Evolutionary conservation across 83 land plant genomes (phyloP), one percentile per base, ranked within the genome.

Genomic region (Thuja plicata): DNA sequence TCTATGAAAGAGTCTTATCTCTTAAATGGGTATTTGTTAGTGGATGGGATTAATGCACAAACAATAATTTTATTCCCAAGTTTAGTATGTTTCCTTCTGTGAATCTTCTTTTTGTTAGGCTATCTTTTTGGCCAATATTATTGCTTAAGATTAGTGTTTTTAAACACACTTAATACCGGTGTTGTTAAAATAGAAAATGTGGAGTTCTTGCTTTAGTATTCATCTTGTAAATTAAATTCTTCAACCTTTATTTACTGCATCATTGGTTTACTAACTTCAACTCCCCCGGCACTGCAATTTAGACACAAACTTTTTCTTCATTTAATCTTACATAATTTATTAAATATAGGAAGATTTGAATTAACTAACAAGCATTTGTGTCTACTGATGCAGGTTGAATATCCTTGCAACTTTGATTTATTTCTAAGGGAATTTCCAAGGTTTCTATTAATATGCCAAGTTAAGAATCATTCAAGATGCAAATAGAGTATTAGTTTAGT

Each of bases 361-460:
- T 66, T 19, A 27, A 66, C 30, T 66, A 19, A 66, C 1, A 0
- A 66, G n/a, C n/a, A 27, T 66, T 66, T 66, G 71, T 37, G 83
- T 79, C 0, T 35, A 0, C 88, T 66, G 17, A n/a, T 94, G 93
- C 93, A 96, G 98, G 94, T 97, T 35, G 92, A 91, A 87, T 98
- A 98, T 92, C 98, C 99, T 85, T 92, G 89, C 90, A 93, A 92
- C 88, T 40, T 95, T 19, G 97, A 94, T 88, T 82, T 91, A 34
- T 89, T 95, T 89, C 94, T 96, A 30, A 84, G 92, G 86, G 94
- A 96, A 30, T 90, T 93, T 32, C 94, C 95, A 92, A 95, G 99
- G 99, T 98, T 71, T 87, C 77, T 57, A 57, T 34, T 7, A 34
- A 60, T 62, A 35, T 55, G 30, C 43, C 16, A 34, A 46, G 79